Percentiles rank a stretch among this genome's conserved stretches.
These are phyloP conservation scores for Gloeostereum incarnatum DNA, from an alignment of 768 basidiomycete species.

Conservation along the genomic window DNA sequence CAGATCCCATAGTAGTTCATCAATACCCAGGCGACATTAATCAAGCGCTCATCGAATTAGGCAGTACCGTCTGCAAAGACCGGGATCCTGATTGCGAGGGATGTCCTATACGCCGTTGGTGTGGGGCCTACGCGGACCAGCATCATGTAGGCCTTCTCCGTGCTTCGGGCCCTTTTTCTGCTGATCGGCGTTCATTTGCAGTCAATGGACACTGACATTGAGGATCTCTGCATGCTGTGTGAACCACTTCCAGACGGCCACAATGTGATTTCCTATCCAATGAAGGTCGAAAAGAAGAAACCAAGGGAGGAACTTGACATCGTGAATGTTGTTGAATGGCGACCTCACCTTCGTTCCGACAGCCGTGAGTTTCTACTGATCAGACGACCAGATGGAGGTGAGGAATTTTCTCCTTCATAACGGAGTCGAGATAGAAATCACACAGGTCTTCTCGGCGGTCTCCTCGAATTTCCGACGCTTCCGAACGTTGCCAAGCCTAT, in stretches of 20 bases:
- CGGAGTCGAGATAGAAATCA: not conserved
- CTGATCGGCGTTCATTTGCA: not conserved
- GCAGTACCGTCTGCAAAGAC: constrained; percentile 87
- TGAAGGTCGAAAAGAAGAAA: constrained; percentile 78
- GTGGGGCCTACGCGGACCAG: constrained; percentile 43
- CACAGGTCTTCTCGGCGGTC: constrained; percentile 80
- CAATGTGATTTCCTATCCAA: constrained; percentile 72
- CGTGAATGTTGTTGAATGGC: constrained; percentile 85
- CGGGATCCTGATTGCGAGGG: constrained; percentile 63
- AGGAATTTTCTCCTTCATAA: constrained; percentile 10
- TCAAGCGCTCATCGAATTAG: constrained; percentile 91
- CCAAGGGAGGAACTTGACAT: constrained; percentile 77
- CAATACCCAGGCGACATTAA: constrained; percentile 75
- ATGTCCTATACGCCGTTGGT: constrained; percentile 68
- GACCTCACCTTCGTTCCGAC: constrained; percentile 16
- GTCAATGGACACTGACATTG: constrained; percentile 47
- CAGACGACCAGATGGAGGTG: constrained; percentile 79
- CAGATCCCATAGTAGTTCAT: not conserved
- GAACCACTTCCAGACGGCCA: constrained; percentile 34
- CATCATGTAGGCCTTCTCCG: not conserved
- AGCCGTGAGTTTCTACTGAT: constrained; percentile 67
- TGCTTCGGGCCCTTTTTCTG: not conserved
- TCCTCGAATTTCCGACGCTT: constrained; percentile 79
- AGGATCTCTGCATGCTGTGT: constrained; percentile 68
- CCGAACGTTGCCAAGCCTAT: constrained; percentile 40